Conservation (phyloP, 495 filamentous ascomycete genomes). For the Melanomma pulvis-pyrius region DNA sequence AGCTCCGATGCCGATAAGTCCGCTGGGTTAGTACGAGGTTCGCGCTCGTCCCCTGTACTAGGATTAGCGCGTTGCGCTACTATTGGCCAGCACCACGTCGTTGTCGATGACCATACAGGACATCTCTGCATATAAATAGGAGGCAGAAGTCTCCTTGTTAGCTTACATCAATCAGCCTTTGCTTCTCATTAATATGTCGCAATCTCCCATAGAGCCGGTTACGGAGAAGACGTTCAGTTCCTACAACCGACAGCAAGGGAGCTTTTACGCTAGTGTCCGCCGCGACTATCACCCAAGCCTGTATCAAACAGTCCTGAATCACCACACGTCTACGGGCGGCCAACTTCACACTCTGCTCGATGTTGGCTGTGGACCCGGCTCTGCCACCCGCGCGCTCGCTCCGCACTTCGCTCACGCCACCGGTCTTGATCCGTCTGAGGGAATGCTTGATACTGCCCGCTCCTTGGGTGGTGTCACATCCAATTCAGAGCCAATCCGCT, state of each 20-base stretch:
- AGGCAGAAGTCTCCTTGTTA: neutral
- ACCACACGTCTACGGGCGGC: conserved; percentile 56
- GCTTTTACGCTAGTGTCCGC: conserved; percentile 51
- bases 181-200: neutral
- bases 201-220: neutral
- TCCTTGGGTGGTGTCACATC: conserved; percentile 44
- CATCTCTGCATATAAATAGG: neutral
- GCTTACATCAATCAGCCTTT: neutral
- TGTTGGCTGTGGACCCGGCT: conserved; percentile 61
- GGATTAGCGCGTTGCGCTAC: neutral
- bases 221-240: conserved; percentile 50
- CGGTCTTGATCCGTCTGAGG: conserved; percentile 56
- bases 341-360: conserved; percentile 53
- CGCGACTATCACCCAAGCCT: conserved; percentile 49
- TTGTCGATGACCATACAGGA: no score
- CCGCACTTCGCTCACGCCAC: conserved; percentile 52
- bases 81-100: neutral
- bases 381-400: conserved; percentile 47
- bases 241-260: conserved; percentile 51
- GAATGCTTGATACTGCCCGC: conserved; percentile 57
- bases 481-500: conserved; percentile 44
- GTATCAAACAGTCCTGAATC: conserved; percentile 52
- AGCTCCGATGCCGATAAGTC: neutral
- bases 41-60: conserved; percentile 6
- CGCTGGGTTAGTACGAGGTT: neutral